A percentile compares a stretch with the other conserved stretches of the same genome.
These are phyloP conservation scores for Pyricularia sp. DNA, from an alignment of 2,329 filamentous ascomycete genomes.

Conservation along the genomic window DNA sequence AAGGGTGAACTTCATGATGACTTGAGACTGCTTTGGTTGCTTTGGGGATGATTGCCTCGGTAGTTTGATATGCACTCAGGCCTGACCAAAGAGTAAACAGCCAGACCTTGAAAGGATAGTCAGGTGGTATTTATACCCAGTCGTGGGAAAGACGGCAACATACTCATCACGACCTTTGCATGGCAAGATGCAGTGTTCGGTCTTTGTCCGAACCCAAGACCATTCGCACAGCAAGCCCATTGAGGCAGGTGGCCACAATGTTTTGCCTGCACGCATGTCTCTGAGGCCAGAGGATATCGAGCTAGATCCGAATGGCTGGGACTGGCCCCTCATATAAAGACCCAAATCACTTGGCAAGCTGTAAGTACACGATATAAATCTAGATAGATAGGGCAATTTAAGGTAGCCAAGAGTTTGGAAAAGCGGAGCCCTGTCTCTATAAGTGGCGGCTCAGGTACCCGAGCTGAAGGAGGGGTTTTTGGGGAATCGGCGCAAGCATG, in stretches of 20 bases:
- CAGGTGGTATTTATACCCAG: not conserved
- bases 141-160: not conserved
- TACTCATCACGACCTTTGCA: not conserved
- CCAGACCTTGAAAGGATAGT: not conserved
- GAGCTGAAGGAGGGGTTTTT: not conserved
- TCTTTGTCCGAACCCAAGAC: not conserved
- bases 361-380: not conserved
- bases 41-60: not conserved
- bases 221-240: not conserved
- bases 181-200: not conserved
- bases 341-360: not conserved
- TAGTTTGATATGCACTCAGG: not conserved
- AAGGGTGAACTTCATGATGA: not conserved
- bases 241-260: not conserved
- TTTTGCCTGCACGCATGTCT: not conserved
- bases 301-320: not conserved
- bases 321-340: not conserved
- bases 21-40: not conserved
- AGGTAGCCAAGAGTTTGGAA: not conserved
- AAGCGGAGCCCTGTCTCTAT: not conserved
- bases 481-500: not conserved
- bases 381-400: not conserved
- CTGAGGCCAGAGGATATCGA: not conserved
- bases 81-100: not conserved
- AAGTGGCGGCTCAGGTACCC: not conserved